Evolutionary conservation across 1,284 basidiomycete species (phyloP).

Genomic region (Macrocystidia cucumis): DNA sequence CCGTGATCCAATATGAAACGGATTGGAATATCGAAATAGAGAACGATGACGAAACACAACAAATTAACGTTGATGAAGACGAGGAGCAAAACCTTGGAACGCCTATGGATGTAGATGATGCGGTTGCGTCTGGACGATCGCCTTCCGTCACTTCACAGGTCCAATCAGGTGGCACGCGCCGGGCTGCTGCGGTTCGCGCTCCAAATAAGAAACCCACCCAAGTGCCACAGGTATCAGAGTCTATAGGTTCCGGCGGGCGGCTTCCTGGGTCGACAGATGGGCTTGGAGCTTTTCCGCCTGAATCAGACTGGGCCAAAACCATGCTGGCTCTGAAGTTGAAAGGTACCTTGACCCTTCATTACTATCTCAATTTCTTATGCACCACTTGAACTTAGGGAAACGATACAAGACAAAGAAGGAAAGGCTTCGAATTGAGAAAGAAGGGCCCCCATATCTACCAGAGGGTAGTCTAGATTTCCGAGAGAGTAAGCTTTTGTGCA

Average conservation of each 20-base stretch:
- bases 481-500: conserved; percentile 43
- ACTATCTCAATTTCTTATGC: conserved; percentile 1
- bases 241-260: conserved; percentile 57
- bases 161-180: conserved; percentile 16
- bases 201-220: conserved; percentile 34
- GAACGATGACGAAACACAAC: conserved; percentile 45
- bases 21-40: conserved; percentile 81
- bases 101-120: conserved; percentile 32
- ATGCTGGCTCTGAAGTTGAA: conserved; percentile 68
- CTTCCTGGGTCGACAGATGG: conserved; percentile 71
- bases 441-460: conserved; percentile 54
- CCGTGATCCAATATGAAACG: conserved; percentile 72
- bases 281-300: conserved; percentile 58
- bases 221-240: conserved; percentile 35
- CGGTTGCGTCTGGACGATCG: conserved; percentile 22
- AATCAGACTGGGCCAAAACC: conserved; percentile 57
- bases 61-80: conserved; percentile 32
- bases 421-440: conserved; percentile 60
- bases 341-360: conserved; percentile 29
- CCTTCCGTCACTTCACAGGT: conserved; percentile 30
- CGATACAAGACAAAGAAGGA: conserved; percentile 75
- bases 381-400: conserved; percentile 45
- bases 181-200: conserved; percentile 33
- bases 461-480: conserved; percentile 72
- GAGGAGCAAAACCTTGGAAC: conserved; percentile 34